Percentiles rank a stretch among this genome's conserved stretches.
These are phyloP conservation scores for Aureobasidium pullulans DNA, from an alignment of 2,329 filamentous ascomycete species.

Conservation along the genomic window DNA sequence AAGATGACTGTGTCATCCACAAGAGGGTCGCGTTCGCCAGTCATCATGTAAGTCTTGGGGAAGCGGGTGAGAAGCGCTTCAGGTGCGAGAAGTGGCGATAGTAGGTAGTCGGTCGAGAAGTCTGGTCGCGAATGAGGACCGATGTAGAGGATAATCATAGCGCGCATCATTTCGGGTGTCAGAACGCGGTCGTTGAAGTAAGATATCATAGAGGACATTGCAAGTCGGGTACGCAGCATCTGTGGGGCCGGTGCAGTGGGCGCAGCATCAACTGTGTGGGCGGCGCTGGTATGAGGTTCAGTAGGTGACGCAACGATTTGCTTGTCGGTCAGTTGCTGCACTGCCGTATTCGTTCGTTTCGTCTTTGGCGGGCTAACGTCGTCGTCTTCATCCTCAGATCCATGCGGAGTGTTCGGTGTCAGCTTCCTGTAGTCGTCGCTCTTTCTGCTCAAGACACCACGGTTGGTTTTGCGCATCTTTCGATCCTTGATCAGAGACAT, in stretches of 20 bases:
- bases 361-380: slow-evolving; percentile 13
- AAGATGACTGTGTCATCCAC: slow-evolving; percentile 98
- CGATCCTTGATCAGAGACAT: slow-evolving; percentile 89
- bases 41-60: slow-evolving; percentile 89
- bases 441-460: slow-evolving; percentile 73
- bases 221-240: slow-evolving; percentile 71
- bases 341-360: background rate
- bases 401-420: slow-evolving; percentile 71
- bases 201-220: slow-evolving; percentile 93
- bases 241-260: slow-evolving; percentile 32
- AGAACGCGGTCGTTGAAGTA: slow-evolving; percentile 96
- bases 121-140: slow-evolving; percentile 89
- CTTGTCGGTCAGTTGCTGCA: slow-evolving; percentile 21
- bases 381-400: slow-evolving; percentile 66
- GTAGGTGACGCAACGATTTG: slow-evolving; percentile 2
- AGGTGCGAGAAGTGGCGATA: slow-evolving; percentile 84
- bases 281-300: slow-evolving; percentile 23
- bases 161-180: slow-evolving; percentile 96
- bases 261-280: slow-evolving; percentile 28
- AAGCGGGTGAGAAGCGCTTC: slow-evolving; percentile 78
- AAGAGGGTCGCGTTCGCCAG: slow-evolving; percentile 87
- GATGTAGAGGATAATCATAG: slow-evolving; percentile 97
- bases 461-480: slow-evolving; percentile 68
- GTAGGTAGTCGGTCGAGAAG: slow-evolving; percentile 81
- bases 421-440: slow-evolving; percentile 80